Conservation (phyloP, 2,329 filamentous ascomycete species). For the Pezicula carpinea region DNA sequence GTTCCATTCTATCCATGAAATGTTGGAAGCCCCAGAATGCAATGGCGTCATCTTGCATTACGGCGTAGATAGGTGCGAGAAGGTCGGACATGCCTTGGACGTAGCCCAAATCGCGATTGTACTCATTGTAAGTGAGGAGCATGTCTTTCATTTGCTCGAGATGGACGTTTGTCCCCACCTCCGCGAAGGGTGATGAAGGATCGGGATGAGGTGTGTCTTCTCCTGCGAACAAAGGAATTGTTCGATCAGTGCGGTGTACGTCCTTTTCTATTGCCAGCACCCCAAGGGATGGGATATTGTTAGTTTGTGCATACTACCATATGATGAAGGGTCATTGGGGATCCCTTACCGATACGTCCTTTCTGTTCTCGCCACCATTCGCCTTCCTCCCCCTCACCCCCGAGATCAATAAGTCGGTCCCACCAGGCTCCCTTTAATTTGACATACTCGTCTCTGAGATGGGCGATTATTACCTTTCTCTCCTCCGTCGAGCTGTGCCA, state of each 20-base stretch:
- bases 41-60: slow-evolving; percentile 93
- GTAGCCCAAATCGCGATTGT: slow-evolving; percentile 91
- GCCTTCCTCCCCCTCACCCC: slow-evolving; percentile 72
- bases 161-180: slow-evolving; percentile 91
- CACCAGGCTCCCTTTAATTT: slow-evolving; percentile 94
- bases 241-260: slow-evolving; percentile 93
- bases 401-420: slow-evolving; percentile 83
- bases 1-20: slow-evolving; percentile 98
- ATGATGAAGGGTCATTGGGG: slow-evolving; percentile 2
- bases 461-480: slow-evolving; percentile 76
- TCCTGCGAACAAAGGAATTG: slow-evolving; percentile 89
- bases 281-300: slow-evolving; percentile 46
- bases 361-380: slow-evolving; percentile 98
- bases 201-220: slow-evolving; percentile 97
- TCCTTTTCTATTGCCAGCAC: slow-evolving; percentile 75
- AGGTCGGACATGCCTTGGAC: slow-evolving; percentile 99
- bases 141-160: slow-evolving; percentile 99
- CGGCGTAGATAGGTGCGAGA: slow-evolving; percentile 90
- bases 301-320: slow-evolving; percentile 20
- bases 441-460: slow-evolving; percentile 87
- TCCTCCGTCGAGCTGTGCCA: slow-evolving; percentile 91
- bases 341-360: slow-evolving; percentile 76
- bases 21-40: slow-evolving; percentile 95
- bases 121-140: slow-evolving; percentile 97
- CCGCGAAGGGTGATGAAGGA: slow-evolving; percentile 89